These are phyloP conservation scores for Mucor ambiguus DNA, from an alignment of 371 early-diverging fungal species.

Conservation along the genomic window DNA sequence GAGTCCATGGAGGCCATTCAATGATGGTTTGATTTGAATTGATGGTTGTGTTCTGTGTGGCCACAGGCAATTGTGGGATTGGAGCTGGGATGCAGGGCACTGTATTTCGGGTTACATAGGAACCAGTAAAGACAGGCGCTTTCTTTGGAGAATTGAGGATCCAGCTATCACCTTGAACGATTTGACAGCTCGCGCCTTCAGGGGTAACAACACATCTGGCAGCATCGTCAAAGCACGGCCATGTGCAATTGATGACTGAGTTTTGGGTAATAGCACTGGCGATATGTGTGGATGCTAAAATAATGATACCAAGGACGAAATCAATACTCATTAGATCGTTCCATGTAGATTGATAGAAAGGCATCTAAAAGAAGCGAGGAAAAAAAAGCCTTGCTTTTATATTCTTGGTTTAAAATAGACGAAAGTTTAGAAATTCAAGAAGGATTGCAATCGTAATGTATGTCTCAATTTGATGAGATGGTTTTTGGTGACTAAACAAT, in stretches of 20 bases:
- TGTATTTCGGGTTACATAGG: neutral
- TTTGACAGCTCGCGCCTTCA: constrained; percentile 1
- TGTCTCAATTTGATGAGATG: neutral
- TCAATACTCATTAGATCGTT: neutral
- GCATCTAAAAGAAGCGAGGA: neutral
- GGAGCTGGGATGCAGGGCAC: constrained; percentile 12
- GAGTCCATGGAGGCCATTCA: constrained; percentile 8
- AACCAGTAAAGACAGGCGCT: constrained; percentile 15
- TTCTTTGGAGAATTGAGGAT: neutral
- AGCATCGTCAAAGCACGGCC: constrained; percentile 12
- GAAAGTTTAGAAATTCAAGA: neutral
- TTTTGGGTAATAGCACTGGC: neutral
- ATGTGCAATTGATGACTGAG: constrained; percentile 18
- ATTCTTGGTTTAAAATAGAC: neutral
- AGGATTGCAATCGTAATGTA: neutral
- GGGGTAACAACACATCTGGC: constrained; percentile 10
- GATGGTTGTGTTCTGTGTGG: neutral
- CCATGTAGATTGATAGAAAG: neutral
- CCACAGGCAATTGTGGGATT: constrained; percentile 4
- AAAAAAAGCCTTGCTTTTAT: neutral
- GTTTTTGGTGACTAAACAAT: neutral
- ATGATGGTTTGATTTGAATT: constrained; percentile 10
- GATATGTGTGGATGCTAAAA: neutral
- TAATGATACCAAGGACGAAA: neutral
- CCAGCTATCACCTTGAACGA: constrained; percentile 4